Base-by-base conservation (phyloP, 345 rosid species). In the Salix suchowensis region DNA sequence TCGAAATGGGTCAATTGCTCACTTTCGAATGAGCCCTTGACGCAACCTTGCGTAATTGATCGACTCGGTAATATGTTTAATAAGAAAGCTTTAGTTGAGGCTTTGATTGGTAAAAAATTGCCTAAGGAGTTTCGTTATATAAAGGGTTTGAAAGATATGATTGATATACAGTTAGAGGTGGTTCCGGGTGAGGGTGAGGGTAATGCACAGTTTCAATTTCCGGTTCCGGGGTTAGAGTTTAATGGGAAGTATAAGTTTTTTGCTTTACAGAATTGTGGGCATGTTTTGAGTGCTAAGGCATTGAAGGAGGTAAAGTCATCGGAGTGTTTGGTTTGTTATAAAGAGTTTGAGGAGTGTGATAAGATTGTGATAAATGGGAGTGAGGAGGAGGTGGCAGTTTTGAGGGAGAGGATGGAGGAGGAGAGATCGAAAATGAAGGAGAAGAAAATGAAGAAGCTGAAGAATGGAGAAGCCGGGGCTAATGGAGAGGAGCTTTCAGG, bases 1-100 rank as follows among this genome's bases (percentile, higher is more conserved):
- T 94, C 97, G 0, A 94, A 86, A 79, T 94, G 99, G 97, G 71
- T 89, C 5, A 93, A 91, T 76, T 95, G 96, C 52, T 88, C 99
- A 15, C 83, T 94, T 48, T 90, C 99, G 1, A 81, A 86, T 64
- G 98, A 94, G 71, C 94, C 99, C 40, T 72, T 92, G 76, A 80
- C 68, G 48, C 93, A 89, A 68, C 99, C 97, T 0, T 94, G 99
- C 52, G 98, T 94, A 30, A 84, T 91, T 74, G 99, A 96, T 84
- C 85, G 84, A 5, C 76, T 96, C 1, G 99, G 99, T 67, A 94
- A 92, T 76, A 60, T 96, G 68, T 96, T 94, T 42, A 94, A 96
- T 39, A 94, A 94, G 80, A 90, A 92, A 79, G 88, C 94, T 1
- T 84, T 96, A 55, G 98, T 94, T 1, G 87, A 91, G 73, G 96